Conservation (phyloP, 306 rosid species). For the Casuarina cunninghamiana region DNA sequence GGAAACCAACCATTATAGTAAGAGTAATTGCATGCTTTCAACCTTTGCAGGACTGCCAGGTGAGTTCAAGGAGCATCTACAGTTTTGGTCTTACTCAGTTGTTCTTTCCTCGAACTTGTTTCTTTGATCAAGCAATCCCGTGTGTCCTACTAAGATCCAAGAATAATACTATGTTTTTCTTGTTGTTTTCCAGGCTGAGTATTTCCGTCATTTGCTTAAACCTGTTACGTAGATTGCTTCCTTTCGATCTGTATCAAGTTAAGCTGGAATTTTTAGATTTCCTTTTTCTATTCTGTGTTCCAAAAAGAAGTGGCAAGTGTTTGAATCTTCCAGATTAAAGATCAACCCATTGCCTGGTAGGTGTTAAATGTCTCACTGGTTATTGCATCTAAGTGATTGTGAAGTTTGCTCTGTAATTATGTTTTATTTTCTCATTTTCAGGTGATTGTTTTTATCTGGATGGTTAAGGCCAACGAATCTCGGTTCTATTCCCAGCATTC, state of each 20-base stretch:
- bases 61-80: conserved; percentile 33
- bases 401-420: not conserved
- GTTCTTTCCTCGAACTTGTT: not conserved
- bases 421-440: conserved; percentile 25
- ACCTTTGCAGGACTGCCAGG: conserved; percentile 92
- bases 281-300: conserved; percentile 38
- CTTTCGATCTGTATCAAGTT: conserved; percentile 21
- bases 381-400: not conserved
- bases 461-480: conserved; percentile 56
- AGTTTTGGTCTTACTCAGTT: not conserved
- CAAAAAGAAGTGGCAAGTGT: conserved; percentile 41
- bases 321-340: conserved; percentile 40
- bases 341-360: conserved; percentile 36
- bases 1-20: conserved; percentile 74
- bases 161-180: not conserved
- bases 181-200: conserved; percentile 71
- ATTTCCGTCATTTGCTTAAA: conserved; percentile 86
- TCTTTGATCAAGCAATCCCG: not conserved
- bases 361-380: conserved; percentile 11
- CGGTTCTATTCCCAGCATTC: conserved; percentile 44
- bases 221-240: conserved; percentile 76
- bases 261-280: conserved; percentile 46
- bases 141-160: not conserved
- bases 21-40: conserved; percentile 96
- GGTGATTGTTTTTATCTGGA: conserved; percentile 43